These are phyloP conservation scores for Eucalyptus fibrosa DNA, from an alignment of 345 rosid genomes.

Conservation along the genomic window DNA sequence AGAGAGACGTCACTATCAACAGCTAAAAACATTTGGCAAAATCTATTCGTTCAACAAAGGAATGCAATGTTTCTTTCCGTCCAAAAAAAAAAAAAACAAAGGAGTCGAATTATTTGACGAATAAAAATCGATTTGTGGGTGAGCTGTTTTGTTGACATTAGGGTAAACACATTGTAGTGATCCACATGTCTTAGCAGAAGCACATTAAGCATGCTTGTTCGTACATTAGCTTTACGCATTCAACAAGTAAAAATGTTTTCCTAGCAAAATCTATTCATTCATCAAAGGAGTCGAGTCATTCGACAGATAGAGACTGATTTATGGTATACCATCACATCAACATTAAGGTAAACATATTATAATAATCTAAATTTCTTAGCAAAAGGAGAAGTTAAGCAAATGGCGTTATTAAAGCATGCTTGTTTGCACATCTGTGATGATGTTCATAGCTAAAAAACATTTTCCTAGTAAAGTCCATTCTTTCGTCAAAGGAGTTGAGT, in stretches of 20 bases:
- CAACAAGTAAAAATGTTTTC: too few relatives aligned
- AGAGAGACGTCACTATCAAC: neutral
- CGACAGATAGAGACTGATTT: too few relatives aligned
- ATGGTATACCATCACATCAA: accelerated
- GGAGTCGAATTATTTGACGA: neutral
- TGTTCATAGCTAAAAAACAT: neutral
- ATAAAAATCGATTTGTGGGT: neutral
- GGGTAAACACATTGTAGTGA: neutral
- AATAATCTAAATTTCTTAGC: neutral
- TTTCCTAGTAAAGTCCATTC: too few relatives aligned
- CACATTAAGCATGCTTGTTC: neutral
- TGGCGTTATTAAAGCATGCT: too few relatives aligned
- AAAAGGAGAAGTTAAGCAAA: too few relatives aligned
- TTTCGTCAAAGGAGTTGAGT: too few relatives aligned
- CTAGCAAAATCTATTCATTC: too few relatives aligned
- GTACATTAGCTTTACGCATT: too few relatives aligned
- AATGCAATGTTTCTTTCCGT: neutral
- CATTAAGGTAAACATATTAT: too few relatives aligned
- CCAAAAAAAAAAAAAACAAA: too few relatives aligned
- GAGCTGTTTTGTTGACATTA: neutral
- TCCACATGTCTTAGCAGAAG: neutral
- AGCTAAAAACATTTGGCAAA: neutral
- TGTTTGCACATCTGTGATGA: accelerated
- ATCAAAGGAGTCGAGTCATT: too few relatives aligned
- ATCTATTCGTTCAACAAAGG: neutral